Conservation (phyloP, 1,284 basidiomycete genomes). For the Xerocomus amazonicus region DNA sequence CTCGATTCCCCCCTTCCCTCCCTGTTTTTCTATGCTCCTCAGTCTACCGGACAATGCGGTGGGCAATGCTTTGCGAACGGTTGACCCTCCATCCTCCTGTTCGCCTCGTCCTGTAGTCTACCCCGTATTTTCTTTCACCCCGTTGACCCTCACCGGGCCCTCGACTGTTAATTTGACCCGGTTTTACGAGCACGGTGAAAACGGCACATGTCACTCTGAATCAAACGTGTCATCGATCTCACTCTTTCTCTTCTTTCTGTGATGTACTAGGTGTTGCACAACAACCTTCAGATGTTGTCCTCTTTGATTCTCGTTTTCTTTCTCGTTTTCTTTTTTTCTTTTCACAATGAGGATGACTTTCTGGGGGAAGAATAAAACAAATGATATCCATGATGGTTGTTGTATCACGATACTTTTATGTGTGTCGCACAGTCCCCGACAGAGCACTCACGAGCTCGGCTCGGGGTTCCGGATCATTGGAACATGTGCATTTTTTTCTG, state of each 20-base stretch:
- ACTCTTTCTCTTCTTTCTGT: not conserved
- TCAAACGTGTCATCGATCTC: too few species aligned
- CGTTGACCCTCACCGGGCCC: not conserved
- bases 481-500: too few species aligned
- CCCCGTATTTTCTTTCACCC: not conserved
- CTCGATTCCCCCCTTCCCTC: not conserved
- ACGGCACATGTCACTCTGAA: not conserved
- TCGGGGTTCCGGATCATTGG: too few species aligned
- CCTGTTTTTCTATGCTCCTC: not conserved
- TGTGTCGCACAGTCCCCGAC: too few species aligned
- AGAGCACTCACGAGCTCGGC: too few species aligned
- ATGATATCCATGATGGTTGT: too few species aligned
- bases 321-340: too few species aligned
- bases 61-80: not conserved
- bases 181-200: not conserved
- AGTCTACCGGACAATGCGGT: slow-evolving; percentile 2
- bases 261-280: not conserved
- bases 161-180: not conserved
- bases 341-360: too few species aligned
- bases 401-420: too few species aligned
- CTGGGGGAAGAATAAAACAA: too few species aligned
- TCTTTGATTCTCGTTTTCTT: too few species aligned
- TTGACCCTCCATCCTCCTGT: not conserved
- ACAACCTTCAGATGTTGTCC: too few species aligned
- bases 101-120: not conserved